Evolutionary conservation across 257 asterid species (phyloP).

Genomic region (Nicotiana attenuata): DNA sequence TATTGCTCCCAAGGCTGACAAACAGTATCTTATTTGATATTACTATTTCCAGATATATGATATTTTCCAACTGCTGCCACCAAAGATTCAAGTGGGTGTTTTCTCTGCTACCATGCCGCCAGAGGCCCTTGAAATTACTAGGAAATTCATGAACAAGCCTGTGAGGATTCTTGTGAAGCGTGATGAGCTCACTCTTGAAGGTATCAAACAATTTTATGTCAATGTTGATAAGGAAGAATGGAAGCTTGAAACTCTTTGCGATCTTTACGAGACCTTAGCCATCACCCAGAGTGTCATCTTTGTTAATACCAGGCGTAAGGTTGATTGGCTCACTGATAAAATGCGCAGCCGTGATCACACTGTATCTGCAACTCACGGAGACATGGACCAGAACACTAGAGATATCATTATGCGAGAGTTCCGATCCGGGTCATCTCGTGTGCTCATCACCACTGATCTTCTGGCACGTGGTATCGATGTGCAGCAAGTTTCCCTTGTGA

Average conservation of each 20-base stretch:
- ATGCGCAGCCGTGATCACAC: constrained; percentile 56
- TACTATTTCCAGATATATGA: constrained; percentile 37
- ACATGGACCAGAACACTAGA: constrained; percentile 59
- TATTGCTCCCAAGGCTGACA: background rate
- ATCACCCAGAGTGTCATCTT: constrained; percentile 58
- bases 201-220: constrained; percentile 51
- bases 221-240: constrained; percentile 47
- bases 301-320: constrained; percentile 54
- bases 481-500: constrained; percentile 15
- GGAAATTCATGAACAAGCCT: constrained; percentile 53
- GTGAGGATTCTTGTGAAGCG: constrained; percentile 57
- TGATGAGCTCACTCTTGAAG: constrained; percentile 59
- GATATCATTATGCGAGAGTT: constrained; percentile 58
- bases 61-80: constrained; percentile 55
- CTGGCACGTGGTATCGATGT: constrained; percentile 10
- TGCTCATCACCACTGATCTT: constrained; percentile 15
- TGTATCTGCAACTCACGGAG: constrained; percentile 53
- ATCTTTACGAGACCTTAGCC: constrained; percentile 51
- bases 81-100: constrained; percentile 58
- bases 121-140: constrained; percentile 57
- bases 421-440: constrained; percentile 25
- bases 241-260: constrained; percentile 55
- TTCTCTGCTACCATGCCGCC: constrained; percentile 70
- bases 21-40: background rate
- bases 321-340: constrained; percentile 55